A percentile compares a stretch with the other conserved stretches of the same genome.
Evolutionary conservation across 1,139 yeast species (phyloP).

Genomic region (Entelexis paramagnoliae): DNA sequence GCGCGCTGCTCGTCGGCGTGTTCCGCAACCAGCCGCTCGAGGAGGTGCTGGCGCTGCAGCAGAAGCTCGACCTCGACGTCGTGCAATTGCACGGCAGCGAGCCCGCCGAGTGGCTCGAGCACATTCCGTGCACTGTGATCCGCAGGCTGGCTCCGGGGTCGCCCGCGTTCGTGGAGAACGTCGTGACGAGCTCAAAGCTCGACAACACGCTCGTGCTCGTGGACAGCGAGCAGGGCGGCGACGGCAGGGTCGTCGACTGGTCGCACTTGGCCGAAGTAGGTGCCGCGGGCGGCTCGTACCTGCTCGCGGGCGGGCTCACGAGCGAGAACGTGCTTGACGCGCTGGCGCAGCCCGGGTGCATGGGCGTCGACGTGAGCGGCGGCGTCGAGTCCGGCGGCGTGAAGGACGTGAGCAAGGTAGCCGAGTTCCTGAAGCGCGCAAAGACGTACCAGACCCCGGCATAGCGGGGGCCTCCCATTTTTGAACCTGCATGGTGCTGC

Average conservation of each 20-base stretch:
- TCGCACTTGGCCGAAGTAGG: conserved; percentile 37
- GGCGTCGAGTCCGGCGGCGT: conserved; percentile 77
- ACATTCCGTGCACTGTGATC: conserved; percentile 53
- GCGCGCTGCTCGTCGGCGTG: conserved; percentile 76
- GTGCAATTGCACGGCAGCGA: conserved; percentile 89
- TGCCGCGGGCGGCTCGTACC: conserved; percentile 39
- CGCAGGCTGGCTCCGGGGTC: conserved; percentile 64
- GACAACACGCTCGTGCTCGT: conserved; percentile 46
- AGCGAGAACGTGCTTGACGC: conserved; percentile 62
- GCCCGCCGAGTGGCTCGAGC: conserved; percentile 45
- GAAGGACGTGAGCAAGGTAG: conserved; percentile 58
- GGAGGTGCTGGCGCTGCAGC: conserved; percentile 44
- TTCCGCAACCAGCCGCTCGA: conserved; percentile 70
- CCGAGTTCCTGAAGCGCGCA: conserved; percentile 38
- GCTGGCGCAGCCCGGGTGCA: conserved; percentile 40
- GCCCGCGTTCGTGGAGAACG: conserved; percentile 28
- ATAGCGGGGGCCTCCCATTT: too few species aligned
- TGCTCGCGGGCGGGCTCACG: conserved; percentile 83
- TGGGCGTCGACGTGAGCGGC: conserved; percentile 90
- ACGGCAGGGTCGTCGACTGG: conserved; percentile 77
- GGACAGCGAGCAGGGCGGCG: conserved; percentile 89
- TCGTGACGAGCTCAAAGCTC: conserved; percentile 26
- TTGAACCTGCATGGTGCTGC: too few species aligned
- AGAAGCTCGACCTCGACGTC: conserved; percentile 51
- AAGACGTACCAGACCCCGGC: neutral